Percentiles rank a stretch among this genome's conserved stretches.
phyloP scores from a whole-genome alignment of 306 rosid species.

The Cicer bijugum region DNA sequence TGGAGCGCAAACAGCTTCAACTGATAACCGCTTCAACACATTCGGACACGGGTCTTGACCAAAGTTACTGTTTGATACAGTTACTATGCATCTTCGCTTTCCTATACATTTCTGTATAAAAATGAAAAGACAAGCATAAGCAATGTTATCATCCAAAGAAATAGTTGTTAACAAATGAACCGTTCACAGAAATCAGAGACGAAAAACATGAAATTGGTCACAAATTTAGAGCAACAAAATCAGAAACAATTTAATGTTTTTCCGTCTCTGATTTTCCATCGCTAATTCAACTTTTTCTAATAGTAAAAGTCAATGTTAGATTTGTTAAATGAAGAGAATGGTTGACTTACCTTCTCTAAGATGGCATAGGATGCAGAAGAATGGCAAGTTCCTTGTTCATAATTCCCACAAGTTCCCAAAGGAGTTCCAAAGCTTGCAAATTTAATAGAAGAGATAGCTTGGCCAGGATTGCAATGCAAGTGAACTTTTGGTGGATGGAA shows the following conservation, averaged over 20 bases:
- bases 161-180: neutral
- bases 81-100: conserved; percentile 74
- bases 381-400: conserved; percentile 90
- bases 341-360: conserved; percentile 71
- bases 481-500: conserved; percentile 89
- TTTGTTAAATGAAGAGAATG: conserved; percentile 30
- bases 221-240: neutral
- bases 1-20: conserved; percentile 89
- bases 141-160: conserved; percentile 21
- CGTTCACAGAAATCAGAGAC: neutral
- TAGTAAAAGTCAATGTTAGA: neutral
- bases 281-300: neutral
- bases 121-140: conserved; percentile 30
- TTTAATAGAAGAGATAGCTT: conserved; percentile 81
- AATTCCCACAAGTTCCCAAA: conserved; percentile 88
- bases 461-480: conserved; percentile 78
- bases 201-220: neutral
- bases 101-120: conserved; percentile 82
- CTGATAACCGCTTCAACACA: conserved; percentile 87
- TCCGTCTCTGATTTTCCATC: neutral
- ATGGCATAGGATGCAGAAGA: conserved; percentile 69
- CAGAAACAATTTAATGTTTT: neutral
- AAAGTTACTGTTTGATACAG: conserved; percentile 84
- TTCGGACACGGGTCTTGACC: conserved; percentile 94
- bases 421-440: conserved; percentile 99